phyloP scores from a whole-genome alignment of 2,329 filamentous ascomycete genomes.

The Cladosporium phlei region DNA sequence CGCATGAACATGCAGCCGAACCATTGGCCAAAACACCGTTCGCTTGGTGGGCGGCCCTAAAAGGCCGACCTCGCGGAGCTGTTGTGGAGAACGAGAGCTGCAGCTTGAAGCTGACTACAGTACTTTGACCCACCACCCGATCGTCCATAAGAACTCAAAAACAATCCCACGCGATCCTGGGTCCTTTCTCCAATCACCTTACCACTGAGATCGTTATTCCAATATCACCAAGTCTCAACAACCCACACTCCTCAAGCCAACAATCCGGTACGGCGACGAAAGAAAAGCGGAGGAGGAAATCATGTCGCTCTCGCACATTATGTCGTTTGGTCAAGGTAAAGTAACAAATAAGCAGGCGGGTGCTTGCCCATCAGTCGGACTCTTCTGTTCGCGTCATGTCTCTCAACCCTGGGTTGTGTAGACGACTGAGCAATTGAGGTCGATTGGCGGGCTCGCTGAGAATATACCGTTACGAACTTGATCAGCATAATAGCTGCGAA shows the following conservation, averaged over 20 bases:
- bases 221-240: background rate
- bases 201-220: background rate
- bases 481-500: slow-evolving; percentile 85
- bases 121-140: too few species aligned
- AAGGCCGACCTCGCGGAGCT: slow-evolving; percentile 6
- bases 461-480: slow-evolving; percentile 76
- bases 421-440: too few species aligned
- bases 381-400: slow-evolving; percentile 15
- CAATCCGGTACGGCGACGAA: slow-evolving; percentile 5
- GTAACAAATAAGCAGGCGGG: slow-evolving; percentile 39
- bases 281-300: background rate
- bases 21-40: background rate
- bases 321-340: slow-evolving; percentile 38
- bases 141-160: too few species aligned
- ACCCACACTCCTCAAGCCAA: background rate
- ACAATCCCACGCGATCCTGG: too few species aligned
- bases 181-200: background rate
- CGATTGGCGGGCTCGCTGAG: slow-evolving; percentile 50
- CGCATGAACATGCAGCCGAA: background rate
- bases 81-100: slow-evolving; percentile 3
- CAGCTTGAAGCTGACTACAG: too few species aligned
- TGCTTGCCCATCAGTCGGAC: slow-evolving; percentile 24
- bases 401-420: background rate
- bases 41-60: slow-evolving; percentile 3
- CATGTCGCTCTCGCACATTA: slow-evolving; percentile 3